These are phyloP conservation scores for Saturnispora gosingensis DNA, from an alignment of 805 yeast genomes.

Conservation along the genomic window DNA sequence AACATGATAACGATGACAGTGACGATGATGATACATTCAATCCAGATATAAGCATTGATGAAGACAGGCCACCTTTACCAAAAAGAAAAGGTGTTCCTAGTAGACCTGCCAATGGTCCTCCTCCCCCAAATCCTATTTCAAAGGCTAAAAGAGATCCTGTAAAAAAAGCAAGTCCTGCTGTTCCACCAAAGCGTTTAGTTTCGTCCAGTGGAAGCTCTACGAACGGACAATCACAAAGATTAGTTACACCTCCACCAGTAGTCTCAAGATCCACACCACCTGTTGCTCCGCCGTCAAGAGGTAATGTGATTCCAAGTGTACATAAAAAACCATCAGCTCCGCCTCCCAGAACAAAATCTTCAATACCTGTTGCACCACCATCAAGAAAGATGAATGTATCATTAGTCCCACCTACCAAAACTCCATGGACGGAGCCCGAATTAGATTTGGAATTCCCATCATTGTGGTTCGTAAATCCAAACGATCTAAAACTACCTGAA, in stretches of 20 bases:
- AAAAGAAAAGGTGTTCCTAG: conserved; percentile 11
- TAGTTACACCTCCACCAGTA: conserved; percentile 6
- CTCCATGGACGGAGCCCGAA: conserved; percentile 26
- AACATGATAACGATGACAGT: conserved; percentile 1
- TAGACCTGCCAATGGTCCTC: conserved; percentile 4
- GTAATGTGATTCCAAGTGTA: background rate
- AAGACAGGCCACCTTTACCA: conserved; percentile 23
- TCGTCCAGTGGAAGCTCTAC: background rate
- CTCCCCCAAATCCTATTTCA: conserved; percentile 5
- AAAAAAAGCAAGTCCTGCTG: conserved; percentile 8
- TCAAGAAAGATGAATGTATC: conserved; percentile 4
- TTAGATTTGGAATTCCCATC: conserved; percentile 35
- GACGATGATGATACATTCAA: conserved; percentile 15
- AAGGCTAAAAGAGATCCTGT: conserved; percentile 7
- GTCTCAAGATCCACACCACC: conserved; percentile 13
- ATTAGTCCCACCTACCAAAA: background rate
- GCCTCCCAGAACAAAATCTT: conserved; percentile 20
- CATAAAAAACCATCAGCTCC: conserved; percentile 28
- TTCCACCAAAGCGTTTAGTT: conserved; percentile 3
- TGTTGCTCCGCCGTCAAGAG: conserved; percentile 10
- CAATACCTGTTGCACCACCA: conserved; percentile 17
- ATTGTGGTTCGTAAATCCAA: conserved; percentile 38
- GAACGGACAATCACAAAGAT: background rate
- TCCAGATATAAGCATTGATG: conserved; percentile 13
- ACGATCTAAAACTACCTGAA: conserved; percentile 28